Percentiles rank a stretch among this genome's conserved stretches.
These are phyloP conservation scores for Crassisporium funariophilum DNA, from an alignment of 768 basidiomycete species.

Conservation along the genomic window DNA sequence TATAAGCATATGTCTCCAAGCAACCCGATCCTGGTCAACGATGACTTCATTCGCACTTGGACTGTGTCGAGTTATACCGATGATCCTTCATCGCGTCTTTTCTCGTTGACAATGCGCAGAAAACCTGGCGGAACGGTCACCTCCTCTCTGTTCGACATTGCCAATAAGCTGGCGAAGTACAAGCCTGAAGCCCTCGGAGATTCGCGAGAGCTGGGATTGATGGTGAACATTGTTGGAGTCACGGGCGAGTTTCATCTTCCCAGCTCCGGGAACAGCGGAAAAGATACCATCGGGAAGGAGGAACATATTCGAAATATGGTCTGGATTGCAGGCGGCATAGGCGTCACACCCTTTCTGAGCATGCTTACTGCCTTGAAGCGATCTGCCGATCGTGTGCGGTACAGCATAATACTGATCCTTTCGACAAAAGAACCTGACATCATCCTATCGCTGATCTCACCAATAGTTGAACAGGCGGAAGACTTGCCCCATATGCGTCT, in stretches of 20 bases:
- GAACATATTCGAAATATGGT: too few species aligned
- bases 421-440: constrained; percentile 59
- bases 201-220: constrained; percentile 37
- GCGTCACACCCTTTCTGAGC: constrained; percentile 64
- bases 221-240: constrained; percentile 52
- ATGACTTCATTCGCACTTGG: constrained; percentile 68
- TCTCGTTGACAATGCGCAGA: constrained; percentile 55
- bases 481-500: too few species aligned
- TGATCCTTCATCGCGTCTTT: constrained; percentile 8
- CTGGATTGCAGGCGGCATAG: constrained; percentile 69
- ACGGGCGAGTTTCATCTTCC: constrained; percentile 51
- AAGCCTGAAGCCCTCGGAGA: constrained; percentile 46
- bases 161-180: constrained; percentile 38
- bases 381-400: constrained; percentile 9
- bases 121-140: constrained; percentile 59
- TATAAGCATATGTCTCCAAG: constrained; percentile 55
- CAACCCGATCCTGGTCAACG: constrained; percentile 49
- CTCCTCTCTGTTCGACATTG: constrained; percentile 53
- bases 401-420: constrained; percentile 48
- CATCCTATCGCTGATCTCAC: constrained; percentile 48
- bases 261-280: background rate
- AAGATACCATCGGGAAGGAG: constrained; percentile 12
- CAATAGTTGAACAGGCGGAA: too few species aligned
- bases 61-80: constrained; percentile 46
- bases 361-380: constrained; percentile 39